These are phyloP conservation scores for Bruguiera gymnorhiza DNA, from an alignment of 345 rosid species.

Conservation along the genomic window DNA sequence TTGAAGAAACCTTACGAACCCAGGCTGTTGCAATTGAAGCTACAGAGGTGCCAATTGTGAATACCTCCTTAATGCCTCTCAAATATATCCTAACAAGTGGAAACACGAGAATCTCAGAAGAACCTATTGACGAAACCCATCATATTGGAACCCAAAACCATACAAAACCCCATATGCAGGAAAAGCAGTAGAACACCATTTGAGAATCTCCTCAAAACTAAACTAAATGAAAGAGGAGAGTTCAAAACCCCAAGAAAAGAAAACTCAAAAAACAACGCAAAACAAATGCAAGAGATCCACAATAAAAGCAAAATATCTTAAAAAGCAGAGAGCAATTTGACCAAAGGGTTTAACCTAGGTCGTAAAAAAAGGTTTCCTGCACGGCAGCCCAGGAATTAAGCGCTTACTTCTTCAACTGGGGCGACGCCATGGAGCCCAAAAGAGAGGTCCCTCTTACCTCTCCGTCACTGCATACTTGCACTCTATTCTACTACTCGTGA, in stretches of 20 bases:
- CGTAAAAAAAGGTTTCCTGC: conserved; percentile 72
- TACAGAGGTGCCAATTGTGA: conserved; percentile 81
- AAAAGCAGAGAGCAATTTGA: too few relatives aligned
- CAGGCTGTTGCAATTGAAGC: conserved; percentile 95
- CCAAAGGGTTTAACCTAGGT: conserved; percentile 46
- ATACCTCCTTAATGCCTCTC: conserved; percentile 80
- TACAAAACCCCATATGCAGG: background rate
- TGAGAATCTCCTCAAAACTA: background rate
- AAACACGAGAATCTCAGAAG: background rate
- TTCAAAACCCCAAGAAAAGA: background rate
- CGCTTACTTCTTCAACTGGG: conserved; percentile 65
- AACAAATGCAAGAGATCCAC: background rate
- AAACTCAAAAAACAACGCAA: background rate
- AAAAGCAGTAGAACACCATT: background rate
- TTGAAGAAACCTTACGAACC: conserved; percentile 49
- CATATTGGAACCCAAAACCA: background rate
- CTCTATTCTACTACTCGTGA: background rate
- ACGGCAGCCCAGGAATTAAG: conserved; percentile 66
- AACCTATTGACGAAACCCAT: background rate
- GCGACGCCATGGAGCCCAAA: conserved; percentile 41
- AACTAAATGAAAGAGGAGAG: background rate
- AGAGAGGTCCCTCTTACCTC: conserved; percentile 48
- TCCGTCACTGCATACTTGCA: conserved; percentile 58
- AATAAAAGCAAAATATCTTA: too few relatives aligned
- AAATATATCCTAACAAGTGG: conserved; percentile 55